Conservation (phyloP, 495 filamentous ascomycete species). For the Xylaria cubensis region DNA sequence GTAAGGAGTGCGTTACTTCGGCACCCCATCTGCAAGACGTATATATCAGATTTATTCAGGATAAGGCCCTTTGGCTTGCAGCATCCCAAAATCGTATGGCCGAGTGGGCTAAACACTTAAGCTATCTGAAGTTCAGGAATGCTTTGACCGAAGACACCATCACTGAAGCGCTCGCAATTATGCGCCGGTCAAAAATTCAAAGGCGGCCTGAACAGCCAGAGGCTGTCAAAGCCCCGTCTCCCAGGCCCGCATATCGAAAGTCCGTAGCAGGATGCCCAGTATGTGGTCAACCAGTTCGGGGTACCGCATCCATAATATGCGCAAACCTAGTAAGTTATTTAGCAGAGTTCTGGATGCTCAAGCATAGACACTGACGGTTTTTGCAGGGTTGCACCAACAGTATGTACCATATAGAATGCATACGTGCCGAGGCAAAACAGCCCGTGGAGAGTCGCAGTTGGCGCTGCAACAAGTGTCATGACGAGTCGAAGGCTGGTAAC, state of each 20-base stretch:
- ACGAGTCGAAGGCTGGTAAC: slow-evolving; percentile 8
- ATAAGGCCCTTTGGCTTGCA: slow-evolving; percentile 53
- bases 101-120: slow-evolving; percentile 55
- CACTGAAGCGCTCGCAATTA: slow-evolving; percentile 42
- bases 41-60: slow-evolving; percentile 51
- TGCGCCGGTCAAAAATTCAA: slow-evolving; percentile 45
- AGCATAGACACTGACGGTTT: slow-evolving; percentile 28
- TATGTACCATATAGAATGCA: slow-evolving; percentile 41
- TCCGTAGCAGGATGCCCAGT: slow-evolving; percentile 46
- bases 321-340: slow-evolving; percentile 48
- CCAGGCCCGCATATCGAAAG: slow-evolving; percentile 38
- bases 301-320: slow-evolving; percentile 48
- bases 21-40: slow-evolving; percentile 52
- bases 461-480: slow-evolving; percentile 40
- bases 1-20: slow-evolving; percentile 53
- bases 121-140: slow-evolving; percentile 51
- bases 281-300: slow-evolving; percentile 49
- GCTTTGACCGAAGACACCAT: slow-evolving; percentile 46
- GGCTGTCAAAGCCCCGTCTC: slow-evolving; percentile 32
- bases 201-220: slow-evolving; percentile 34
- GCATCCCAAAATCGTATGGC: slow-evolving; percentile 44
- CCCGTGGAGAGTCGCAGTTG: slow-evolving; percentile 35
- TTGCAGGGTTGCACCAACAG: slow-evolving; percentile 45
- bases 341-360: background rate
- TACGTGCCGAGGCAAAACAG: slow-evolving; percentile 30